These are phyloP conservation scores for Hygrophoropsis aurantiaca DNA, from an alignment of 768 basidiomycete species.

Conservation along the genomic window DNA sequence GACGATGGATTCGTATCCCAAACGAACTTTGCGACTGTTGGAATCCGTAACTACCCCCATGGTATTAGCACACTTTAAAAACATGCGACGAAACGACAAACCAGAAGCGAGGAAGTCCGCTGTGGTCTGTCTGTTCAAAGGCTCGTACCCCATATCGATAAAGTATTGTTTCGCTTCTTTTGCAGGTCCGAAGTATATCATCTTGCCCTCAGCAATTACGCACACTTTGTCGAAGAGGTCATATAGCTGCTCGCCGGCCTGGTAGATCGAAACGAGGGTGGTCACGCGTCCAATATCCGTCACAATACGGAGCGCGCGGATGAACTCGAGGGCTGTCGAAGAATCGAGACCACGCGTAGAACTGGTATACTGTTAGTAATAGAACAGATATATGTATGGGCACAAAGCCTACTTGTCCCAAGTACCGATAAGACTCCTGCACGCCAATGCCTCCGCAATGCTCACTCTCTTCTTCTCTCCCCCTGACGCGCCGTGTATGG, in stretches of 20 bases:
- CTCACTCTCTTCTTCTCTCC: conserved; percentile 83
- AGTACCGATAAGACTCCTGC: conserved; percentile 57
- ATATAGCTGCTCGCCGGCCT: conserved; percentile 72
- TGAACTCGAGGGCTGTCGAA: conserved; percentile 73
- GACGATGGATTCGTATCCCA: conserved; percentile 35
- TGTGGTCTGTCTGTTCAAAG: conserved; percentile 55
- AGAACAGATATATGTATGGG: not conserved
- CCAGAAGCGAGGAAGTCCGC: conserved; percentile 57
- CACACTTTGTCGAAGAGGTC: conserved; percentile 69
- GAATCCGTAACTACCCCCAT: conserved; percentile 54
- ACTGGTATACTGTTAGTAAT: conserved; percentile 33
- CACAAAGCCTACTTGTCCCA: conserved; percentile 70
- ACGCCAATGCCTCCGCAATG: conserved; percentile 70
- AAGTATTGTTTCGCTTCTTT: conserved; percentile 55
- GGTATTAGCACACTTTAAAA: not conserved
- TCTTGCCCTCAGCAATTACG: conserved; percentile 54
- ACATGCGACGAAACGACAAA: conserved; percentile 9
- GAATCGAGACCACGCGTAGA: conserved; percentile 66
- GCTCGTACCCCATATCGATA: conserved; percentile 52
- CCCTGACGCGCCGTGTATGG: conserved; percentile 71
- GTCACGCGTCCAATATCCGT: conserved; percentile 56
- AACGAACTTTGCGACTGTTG: conserved; percentile 49
- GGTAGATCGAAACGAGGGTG: conserved; percentile 83
- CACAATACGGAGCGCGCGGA: conserved; percentile 59
- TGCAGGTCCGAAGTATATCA: conserved; percentile 58